A percentile compares a stretch with the other conserved stretches of the same genome.
Conservation (phyloP, 192 early-diverging fungal species). For the Umbelopsis ramanniana region DNA sequence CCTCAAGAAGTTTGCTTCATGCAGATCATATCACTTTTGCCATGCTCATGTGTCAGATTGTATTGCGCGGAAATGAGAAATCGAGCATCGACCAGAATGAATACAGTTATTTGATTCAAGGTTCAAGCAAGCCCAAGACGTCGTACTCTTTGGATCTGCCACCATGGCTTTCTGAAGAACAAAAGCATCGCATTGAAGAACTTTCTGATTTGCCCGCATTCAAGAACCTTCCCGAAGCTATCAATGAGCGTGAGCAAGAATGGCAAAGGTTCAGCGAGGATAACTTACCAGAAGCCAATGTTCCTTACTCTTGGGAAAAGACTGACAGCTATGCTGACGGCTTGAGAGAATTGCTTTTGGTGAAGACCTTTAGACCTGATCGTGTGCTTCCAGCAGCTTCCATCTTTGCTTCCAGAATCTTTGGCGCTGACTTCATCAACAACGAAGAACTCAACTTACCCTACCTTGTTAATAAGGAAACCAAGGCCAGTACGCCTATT, state of each 20-base stretch:
- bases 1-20: conserved; percentile 84
- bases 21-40: conserved; percentile 92
- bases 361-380: conserved; percentile 90
- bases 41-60: conserved; percentile 86
- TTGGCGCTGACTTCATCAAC: conserved; percentile 60
- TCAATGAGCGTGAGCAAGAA: conserved; percentile 42
- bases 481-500: conserved; percentile 75
- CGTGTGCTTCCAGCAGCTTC: conserved; percentile 76
- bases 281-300: conserved; percentile 47
- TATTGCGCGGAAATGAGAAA: conserved; percentile 64
- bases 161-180: conserved; percentile 56
- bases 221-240: conserved; percentile 42
- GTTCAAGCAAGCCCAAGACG: background rate
- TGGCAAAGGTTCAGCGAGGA: conserved; percentile 57
- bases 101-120: conserved; percentile 68
- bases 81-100: conserved; percentile 61
- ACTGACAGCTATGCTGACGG: conserved; percentile 50
- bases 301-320: conserved; percentile 61
- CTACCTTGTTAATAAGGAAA: conserved; percentile 73
- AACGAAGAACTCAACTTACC: conserved; percentile 72
- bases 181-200: conserved; percentile 48
- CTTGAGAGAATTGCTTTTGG: conserved; percentile 78
- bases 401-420: conserved; percentile 73
- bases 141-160: conserved; percentile 41
- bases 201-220: conserved; percentile 48